Conservation (phyloP, 352 stramenopile genomes). For the Stramenopiles sp. region DNA sequence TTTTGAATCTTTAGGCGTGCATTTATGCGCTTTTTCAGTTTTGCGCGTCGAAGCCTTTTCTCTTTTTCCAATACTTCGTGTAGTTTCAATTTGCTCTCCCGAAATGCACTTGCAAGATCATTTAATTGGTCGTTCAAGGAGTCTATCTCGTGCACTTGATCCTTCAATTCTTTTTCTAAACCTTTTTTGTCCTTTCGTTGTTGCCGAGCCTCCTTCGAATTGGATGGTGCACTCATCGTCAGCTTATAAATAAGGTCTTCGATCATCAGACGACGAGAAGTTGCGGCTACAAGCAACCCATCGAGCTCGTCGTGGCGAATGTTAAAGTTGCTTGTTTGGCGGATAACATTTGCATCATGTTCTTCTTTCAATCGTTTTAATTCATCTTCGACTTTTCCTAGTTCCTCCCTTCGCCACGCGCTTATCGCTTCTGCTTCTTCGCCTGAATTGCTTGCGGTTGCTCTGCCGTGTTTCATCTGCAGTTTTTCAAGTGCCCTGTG, state of each 20-base stretch:
- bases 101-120: not conserved
- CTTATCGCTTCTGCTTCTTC: not conserved
- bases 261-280: not conserved
- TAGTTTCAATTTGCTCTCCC: not conserved
- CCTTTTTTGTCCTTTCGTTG: not conserved
- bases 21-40: not conserved
- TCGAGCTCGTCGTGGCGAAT: not conserved
- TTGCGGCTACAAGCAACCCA: not conserved
- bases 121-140: not conserved
- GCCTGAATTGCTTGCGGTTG: not conserved
- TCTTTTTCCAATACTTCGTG: not conserved
- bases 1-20: not conserved
- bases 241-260: not conserved
- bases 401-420: not conserved
- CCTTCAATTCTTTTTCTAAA: not conserved
- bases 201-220: not conserved
- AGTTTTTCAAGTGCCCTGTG: not conserved
- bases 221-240: not conserved
- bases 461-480: not conserved
- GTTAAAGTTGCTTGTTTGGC: not conserved
- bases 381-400: not conserved
- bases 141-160: not conserved
- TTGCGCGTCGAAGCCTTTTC: not conserved
- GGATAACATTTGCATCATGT: not conserved
- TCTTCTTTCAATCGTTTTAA: not conserved